Base-by-base conservation (phyloP, 2,329 filamentous ascomycete genomes). In the Claviceps sp. region DNA sequence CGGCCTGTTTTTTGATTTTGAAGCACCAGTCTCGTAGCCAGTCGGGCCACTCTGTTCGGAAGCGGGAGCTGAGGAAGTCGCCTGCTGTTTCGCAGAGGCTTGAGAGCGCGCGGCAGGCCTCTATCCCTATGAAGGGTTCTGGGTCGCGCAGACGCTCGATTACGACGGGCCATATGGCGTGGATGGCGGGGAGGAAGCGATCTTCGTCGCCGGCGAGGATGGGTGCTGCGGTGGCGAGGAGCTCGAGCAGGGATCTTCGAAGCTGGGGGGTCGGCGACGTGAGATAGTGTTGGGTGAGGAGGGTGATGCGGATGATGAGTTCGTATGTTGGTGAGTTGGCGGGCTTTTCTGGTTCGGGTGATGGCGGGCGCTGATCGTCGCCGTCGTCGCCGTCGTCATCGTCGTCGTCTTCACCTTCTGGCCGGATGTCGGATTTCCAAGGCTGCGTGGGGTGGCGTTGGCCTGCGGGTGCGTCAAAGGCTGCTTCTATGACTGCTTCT, bases 121-220 rank as follows among this genome's bases (percentile, higher is more conserved):
- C 80, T 8, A 85, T 76, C 2, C 78, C 77, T 10, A 96, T 78
- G 61, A 82, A 85, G 0, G 79, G 70, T 64, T 89, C 83, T 4
- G 69, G 57, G 56, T 89, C 86, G 57, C 81, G 78, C 5, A 89
- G 71, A 24, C 82, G 75, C n/a, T 75, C 73, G 1, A 84, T 70
- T 5, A 95, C 71, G 6, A 94, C 84, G 0, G 90, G 89, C 91
- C 91, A 98, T 7, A 97, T 73, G 3, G 85, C 84, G 66, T 97
- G 93, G 59, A 97, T 82, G 0, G 97, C 75, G 0, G 93, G 93
- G 1, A 98, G 70, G 64, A 95, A 96, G 0, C 82, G 80, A 55
- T 90, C 82, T 63, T 95, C 86, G 58, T 96, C 82, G 3, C 73
- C 74, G 0, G 85, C 79, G 3, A 98, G 77, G 1, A 86, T 76